Conservation (phyloP, 371 early-diverging fungal genomes). For the Polyrhizophydium stewartii region DNA sequence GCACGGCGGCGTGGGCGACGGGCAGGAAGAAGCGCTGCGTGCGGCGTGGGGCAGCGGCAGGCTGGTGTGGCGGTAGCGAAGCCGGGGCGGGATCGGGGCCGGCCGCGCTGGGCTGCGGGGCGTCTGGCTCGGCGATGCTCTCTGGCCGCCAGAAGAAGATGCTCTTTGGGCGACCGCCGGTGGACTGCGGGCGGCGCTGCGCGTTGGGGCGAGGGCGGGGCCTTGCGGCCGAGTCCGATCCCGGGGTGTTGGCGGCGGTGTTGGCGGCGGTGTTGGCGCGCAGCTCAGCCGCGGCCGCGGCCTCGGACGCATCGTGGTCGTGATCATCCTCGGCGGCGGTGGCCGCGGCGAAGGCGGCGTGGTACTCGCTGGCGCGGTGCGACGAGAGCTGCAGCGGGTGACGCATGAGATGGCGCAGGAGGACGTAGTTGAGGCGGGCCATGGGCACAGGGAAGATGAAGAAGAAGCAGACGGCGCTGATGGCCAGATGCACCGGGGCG, state of each 20-base stretch:
- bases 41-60: not conserved
- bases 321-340: not conserved
- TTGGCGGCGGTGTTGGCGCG: not conserved
- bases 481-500: constrained; percentile 73
- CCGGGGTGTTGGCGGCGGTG: not conserved
- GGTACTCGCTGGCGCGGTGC: not conserved
- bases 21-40: not conserved
- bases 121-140: not conserved
- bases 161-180: constrained; percentile 8
- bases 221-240: not conserved
- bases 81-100: too few relatives aligned
- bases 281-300: too few relatives aligned
- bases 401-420: constrained; percentile 61
- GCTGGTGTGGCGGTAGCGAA: too few relatives aligned
- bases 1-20: not conserved
- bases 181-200: too few relatives aligned
- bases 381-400: constrained; percentile 56
- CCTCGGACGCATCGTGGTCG: not conserved
- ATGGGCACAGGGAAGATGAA: constrained; percentile 87
- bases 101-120: too few relatives aligned
- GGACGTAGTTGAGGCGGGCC: constrained; percentile 81
- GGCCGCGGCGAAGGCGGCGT: not conserved
- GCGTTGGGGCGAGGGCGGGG: not conserved
- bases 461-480: constrained; percentile 78
- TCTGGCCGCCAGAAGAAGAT: constrained; percentile 7